A percentile compares a stretch with the other conserved stretches of the same genome.
phyloP scores from a whole-genome alignment of 78 protist genomes.

The Chrysochromulina parva region DNA sequence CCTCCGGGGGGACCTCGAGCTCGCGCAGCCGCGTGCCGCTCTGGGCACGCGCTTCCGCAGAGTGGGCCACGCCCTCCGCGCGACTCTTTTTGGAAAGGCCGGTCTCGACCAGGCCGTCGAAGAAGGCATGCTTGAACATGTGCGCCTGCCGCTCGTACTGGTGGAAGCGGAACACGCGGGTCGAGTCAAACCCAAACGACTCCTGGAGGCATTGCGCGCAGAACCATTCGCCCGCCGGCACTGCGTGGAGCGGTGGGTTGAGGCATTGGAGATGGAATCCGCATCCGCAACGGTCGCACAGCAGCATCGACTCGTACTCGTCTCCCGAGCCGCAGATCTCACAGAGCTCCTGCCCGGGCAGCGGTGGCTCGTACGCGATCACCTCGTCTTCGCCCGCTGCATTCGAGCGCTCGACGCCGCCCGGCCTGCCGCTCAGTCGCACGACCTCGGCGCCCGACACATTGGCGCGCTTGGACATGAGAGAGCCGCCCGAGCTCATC shows the following conservation, averaged over 20 bases:
- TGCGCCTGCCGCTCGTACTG: background rate
- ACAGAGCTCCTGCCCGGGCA: background rate
- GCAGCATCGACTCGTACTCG: background rate
- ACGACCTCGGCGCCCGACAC: background rate
- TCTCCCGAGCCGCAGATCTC: slow-evolving; percentile 18
- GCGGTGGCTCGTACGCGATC: slow-evolving; percentile 24
- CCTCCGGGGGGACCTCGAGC: background rate
- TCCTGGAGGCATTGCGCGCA: background rate
- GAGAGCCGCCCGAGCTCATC: background rate
- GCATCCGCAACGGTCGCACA: slow-evolving; percentile 23
- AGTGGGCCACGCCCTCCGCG: background rate
- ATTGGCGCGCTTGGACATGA: background rate
- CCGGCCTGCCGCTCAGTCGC: background rate
- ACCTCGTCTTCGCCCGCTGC: background rate
- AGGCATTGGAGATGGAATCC: slow-evolving; percentile 12
- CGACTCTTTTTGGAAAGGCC: background rate
- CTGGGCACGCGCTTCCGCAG: background rate
- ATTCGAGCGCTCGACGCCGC: background rate
- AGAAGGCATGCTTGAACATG: slow-evolving; percentile 15
- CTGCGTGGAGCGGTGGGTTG: background rate
- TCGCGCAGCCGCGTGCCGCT: background rate
- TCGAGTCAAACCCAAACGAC: background rate
- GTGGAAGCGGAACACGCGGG: background rate
- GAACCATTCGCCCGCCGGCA: slow-evolving; percentile 32
- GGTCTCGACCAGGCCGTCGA: background rate